phyloP scores from a whole-genome alignment of 805 yeast genomes.

The Pichia scutulata region DNA sequence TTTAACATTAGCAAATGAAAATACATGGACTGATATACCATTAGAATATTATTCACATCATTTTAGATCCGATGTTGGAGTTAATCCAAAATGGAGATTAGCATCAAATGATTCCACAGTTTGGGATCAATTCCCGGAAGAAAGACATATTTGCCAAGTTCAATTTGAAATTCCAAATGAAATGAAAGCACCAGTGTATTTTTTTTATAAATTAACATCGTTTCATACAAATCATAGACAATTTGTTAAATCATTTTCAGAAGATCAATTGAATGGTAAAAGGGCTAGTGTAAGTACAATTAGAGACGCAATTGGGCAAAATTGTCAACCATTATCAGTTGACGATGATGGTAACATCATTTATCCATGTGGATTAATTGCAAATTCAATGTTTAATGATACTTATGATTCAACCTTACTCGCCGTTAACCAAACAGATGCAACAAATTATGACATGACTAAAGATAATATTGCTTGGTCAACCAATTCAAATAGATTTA shows the following conservation, averaged over 20 bases:
- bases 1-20: slow-evolving; percentile 36
- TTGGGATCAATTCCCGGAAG: slow-evolving; percentile 37
- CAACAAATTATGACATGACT: slow-evolving; percentile 36
- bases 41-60: slow-evolving; percentile 45
- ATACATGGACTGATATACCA: slow-evolving; percentile 50
- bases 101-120: slow-evolving; percentile 32
- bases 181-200: slow-evolving; percentile 62
- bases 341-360: slow-evolving; percentile 42
- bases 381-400: slow-evolving; percentile 74
- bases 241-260: slow-evolving; percentile 80
- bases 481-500: slow-evolving; percentile 54
- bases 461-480: slow-evolving; percentile 64
- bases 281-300: slow-evolving; percentile 48
- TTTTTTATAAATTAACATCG: slow-evolving; percentile 78
- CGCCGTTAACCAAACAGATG: slow-evolving; percentile 34
- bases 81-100: slow-evolving; percentile 62
- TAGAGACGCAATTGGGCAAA: slow-evolving; percentile 43
- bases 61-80: slow-evolving; percentile 38
- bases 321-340: slow-evolving; percentile 57
- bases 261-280: slow-evolving; percentile 71
- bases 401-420: slow-evolving; percentile 45
- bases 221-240: slow-evolving; percentile 93
- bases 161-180: slow-evolving; percentile 71
- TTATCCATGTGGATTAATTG: slow-evolving; percentile 82
- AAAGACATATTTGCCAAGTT: slow-evolving; percentile 51